Evolutionary conservation across 148 eudicot genomes (phyloP), one percentile per base, ranked within the genome.

Genomic region (Silene uniflora): DNA sequence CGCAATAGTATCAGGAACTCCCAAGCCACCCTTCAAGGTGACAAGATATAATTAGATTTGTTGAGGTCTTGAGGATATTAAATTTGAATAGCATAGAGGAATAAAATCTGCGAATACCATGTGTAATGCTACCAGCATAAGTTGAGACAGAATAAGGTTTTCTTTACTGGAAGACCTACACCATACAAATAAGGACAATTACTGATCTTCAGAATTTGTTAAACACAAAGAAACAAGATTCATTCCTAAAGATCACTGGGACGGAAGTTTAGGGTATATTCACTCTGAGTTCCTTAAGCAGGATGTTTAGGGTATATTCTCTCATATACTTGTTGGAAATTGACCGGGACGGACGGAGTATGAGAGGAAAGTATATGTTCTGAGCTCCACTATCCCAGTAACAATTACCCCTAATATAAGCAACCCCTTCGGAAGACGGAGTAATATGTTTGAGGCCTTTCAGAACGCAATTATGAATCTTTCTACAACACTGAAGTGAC

Each of bases 21-120:
- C 98, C 80, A 93, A 89, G 79, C 97, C 98, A 81, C 97, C 97
- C 98, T 93, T 73, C 83, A 79, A 56, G 63, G 60, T 49, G 73
- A 52, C 39, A 29, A 18, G 35, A 35, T 14, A 69, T 13, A 66
- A 46, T 64, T 27, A 68, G 25, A 67, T 52, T 16, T 6, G 8
- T 7, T 39, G 56, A 52, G 23, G 8, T 32, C 17, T 54, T 10
- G 24, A 7, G n/a, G 1, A 23, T 32, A 29, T 22, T 52, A 24
- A 32, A 54, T 19, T 56, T 1, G 18, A 22, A 68, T 55, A 73
- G 25, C 19, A 18, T 44, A 68, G 58, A 29, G 29, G 56, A 59
- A 58, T 23, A 21, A 42, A 13, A 52, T 47, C 12, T 24, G 74
- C 35, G 60, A 35, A 49, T 91, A 93, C 98, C 97, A 93, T 86